A percentile compares a stretch with the other conserved stretches of the same genome.
Conservation (phyloP, 352 stramenopile genomes). For the Globisporangium cylindrosporum region DNA sequence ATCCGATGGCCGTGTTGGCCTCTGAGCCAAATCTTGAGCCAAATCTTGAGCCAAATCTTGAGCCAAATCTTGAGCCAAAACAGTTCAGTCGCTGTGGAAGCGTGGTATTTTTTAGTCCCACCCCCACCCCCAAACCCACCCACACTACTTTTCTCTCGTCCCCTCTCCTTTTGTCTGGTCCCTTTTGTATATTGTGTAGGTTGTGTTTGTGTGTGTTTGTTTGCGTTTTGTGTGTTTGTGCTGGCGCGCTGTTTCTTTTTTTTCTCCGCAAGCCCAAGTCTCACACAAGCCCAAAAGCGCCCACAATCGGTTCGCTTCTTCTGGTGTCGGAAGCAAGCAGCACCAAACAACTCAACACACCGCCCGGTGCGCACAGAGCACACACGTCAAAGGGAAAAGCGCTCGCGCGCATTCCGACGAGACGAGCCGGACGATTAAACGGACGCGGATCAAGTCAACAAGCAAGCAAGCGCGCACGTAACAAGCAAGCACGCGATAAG, state of each 20-base stretch:
- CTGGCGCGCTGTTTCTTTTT: slow-evolving; percentile 6
- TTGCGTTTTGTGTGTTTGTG: slow-evolving; percentile 4
- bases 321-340: slow-evolving; percentile 2
- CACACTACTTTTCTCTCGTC: too few species aligned
- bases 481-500: neutral
- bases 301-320: neutral
- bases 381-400: neutral
- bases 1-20: too few species aligned
- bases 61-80: too few species aligned
- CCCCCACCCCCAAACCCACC: neutral
- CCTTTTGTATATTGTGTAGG: neutral
- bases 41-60: too few species aligned
- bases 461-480: neutral
- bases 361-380: neutral
- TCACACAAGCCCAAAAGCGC: neutral
- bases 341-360: slow-evolving; percentile 5
- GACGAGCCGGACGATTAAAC: slow-evolving; percentile 2
- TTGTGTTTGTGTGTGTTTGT: neutral
- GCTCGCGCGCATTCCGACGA: slow-evolving; percentile 10
- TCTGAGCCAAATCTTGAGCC: too few species aligned
- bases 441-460: neutral
- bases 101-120: neutral
- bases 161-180: slow-evolving; percentile 3
- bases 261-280: neutral
- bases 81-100: too few species aligned